Conservation (phyloP, 2,329 filamentous ascomycete species). For the Hortaea sp. region DNA sequence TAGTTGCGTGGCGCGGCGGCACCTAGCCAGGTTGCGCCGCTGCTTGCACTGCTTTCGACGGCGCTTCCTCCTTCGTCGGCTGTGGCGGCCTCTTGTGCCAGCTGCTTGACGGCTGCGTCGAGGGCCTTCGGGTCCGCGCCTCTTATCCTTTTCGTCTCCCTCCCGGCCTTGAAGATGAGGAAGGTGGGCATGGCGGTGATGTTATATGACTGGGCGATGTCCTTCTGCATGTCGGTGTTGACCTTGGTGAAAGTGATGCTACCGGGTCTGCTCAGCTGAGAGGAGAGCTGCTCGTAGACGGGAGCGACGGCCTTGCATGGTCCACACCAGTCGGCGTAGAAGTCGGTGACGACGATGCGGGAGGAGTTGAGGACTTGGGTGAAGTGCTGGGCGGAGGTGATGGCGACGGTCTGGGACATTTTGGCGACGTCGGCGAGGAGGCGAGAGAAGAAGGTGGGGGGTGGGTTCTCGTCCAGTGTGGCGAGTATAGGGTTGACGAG, state of each 20-base stretch:
- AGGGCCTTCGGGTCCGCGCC: constrained; percentile 67
- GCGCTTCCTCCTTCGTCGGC: constrained; percentile 16
- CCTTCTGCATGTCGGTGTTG: constrained; percentile 67
- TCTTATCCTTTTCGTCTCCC: constrained; percentile 27
- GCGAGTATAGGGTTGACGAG: background rate
- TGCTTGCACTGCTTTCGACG: constrained; percentile 31
- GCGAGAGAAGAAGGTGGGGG: constrained; percentile 3
- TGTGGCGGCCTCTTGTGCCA: constrained; percentile 53
- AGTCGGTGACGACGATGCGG: constrained; percentile 76
- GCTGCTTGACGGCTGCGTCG: constrained; percentile 58
- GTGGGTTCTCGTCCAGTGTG: background rate
- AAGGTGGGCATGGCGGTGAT: constrained; percentile 84
- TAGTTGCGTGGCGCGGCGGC: constrained; percentile 70
- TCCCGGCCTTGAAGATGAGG: constrained; percentile 49
- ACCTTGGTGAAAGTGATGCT: constrained; percentile 78
- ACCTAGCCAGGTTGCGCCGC: constrained; percentile 55
- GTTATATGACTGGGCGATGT: constrained; percentile 62
- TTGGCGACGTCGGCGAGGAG: constrained; percentile 12
- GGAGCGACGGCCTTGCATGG: constrained; percentile 78
- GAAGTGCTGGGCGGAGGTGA: constrained; percentile 42
- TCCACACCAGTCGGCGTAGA: constrained; percentile 79
- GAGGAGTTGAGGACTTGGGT: constrained; percentile 58
- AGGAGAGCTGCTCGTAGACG: constrained; percentile 67
- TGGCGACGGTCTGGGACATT: constrained; percentile 37
- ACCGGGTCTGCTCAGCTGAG: constrained; percentile 58